These are phyloP conservation scores for Pouteria glomerata DNA, from an alignment of 148 eudicot species.

Conservation along the genomic window DNA sequence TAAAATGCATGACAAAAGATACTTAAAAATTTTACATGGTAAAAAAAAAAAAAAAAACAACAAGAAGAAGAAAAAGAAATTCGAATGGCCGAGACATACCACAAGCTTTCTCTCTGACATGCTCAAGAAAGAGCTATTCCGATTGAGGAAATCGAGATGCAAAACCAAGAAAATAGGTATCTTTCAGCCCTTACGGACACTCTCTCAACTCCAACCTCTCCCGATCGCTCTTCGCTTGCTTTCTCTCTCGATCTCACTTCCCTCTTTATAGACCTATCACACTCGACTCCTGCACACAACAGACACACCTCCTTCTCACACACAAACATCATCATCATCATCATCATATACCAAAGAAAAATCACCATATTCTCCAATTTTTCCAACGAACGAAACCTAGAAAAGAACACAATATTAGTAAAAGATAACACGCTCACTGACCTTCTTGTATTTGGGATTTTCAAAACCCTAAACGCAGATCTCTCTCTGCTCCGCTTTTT, in stretches of 20 bases:
- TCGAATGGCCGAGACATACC: conserved; percentile 37
- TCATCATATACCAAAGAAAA: conserved; percentile 29
- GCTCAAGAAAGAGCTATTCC: neutral
- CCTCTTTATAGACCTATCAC: conserved; percentile 61
- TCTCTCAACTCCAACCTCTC: conserved; percentile 3
- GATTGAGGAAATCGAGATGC: neutral
- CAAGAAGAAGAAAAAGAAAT: neutral
- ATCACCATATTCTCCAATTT: conserved; percentile 23
- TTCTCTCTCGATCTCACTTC: conserved; percentile 38
- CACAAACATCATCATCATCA: conserved; percentile 52
- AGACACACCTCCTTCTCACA: conserved; percentile 99
- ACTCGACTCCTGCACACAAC: conserved; percentile 84
- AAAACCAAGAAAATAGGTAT: neutral
- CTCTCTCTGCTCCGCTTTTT: neutral
- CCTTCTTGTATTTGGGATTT: conserved; percentile 6
- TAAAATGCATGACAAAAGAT: conserved; percentile 7
- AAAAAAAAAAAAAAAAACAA: neutral
- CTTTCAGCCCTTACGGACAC: neutral
- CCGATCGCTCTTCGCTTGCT: conserved; percentile 16
- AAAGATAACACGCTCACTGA: conserved; percentile 12
- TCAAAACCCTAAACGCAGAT: conserved; percentile 5
- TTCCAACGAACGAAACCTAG: neutral
- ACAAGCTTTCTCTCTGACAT: conserved; percentile 90
- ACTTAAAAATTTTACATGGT: neutral
- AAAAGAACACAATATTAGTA: neutral